Evolutionary conservation across 306 rosid species (phyloP).

Genomic region (Cercis canadensis): DNA sequence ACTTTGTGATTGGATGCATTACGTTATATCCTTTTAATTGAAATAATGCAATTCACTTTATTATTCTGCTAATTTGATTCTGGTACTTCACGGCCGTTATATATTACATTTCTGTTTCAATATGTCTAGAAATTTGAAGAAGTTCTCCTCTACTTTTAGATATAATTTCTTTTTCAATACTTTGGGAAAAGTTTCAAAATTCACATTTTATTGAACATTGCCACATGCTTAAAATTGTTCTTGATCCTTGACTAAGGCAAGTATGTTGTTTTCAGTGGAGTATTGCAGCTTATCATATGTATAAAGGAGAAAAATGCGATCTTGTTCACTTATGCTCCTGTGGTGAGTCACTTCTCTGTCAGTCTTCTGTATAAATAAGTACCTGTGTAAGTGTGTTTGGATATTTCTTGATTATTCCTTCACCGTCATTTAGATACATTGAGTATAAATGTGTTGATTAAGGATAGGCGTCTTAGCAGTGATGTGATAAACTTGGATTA

Average conservation of each 20-base stretch:
- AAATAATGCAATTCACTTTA: not conserved
- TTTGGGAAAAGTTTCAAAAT: not conserved
- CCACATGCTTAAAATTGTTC: not conserved
- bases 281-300: conserved; percentile 58
- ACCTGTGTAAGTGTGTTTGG: too few species aligned
- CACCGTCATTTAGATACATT: too few species aligned
- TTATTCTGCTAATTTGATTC: not conserved
- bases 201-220: not conserved
- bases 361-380: not conserved
- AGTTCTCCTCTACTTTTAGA: not conserved
- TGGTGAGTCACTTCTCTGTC: conserved; percentile 37
- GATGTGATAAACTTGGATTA: not conserved
- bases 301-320: conserved; percentile 65
- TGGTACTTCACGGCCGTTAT: not conserved
- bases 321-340: conserved; percentile 61
- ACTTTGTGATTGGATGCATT: conserved; percentile 60
- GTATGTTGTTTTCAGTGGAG: conserved; percentile 58
- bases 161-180: not conserved
- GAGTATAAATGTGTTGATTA: too few species aligned
- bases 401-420: too few species aligned
- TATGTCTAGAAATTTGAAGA: not conserved
- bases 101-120: too few species aligned
- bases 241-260: conserved; percentile 59
- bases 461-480: not conserved
- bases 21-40: conserved; percentile 52